Conservation (phyloP, 768 basidiomycete genomes). For the Hericium rajendrae region DNA sequence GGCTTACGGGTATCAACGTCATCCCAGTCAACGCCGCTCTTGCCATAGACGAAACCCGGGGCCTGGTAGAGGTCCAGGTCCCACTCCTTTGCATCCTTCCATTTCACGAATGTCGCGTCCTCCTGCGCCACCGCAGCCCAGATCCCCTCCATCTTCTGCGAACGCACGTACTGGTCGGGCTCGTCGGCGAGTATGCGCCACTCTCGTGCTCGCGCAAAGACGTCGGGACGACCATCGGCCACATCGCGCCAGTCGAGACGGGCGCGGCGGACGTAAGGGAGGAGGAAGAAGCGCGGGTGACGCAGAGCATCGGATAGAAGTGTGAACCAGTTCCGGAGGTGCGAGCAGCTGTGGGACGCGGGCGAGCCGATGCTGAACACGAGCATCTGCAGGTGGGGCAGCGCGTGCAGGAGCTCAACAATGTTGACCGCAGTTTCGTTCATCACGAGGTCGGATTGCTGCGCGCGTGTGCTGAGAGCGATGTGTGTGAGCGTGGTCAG, state of each 20-base stretch:
- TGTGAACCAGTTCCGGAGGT: background rate
- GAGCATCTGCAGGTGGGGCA: slow-evolving; percentile 9
- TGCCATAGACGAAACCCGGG: slow-evolving; percentile 12
- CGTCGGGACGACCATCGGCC: background rate
- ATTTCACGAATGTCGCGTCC: slow-evolving; percentile 5
- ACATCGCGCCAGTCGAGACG: slow-evolving; percentile 10
- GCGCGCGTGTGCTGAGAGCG: slow-evolving; percentile 10
- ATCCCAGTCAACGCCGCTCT: slow-evolving; percentile 2
- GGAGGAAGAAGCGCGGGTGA: slow-evolving; percentile 9
- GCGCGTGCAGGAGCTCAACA: slow-evolving; percentile 1
- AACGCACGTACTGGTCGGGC: background rate
- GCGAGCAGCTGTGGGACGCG: background rate
- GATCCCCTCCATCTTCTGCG: background rate
- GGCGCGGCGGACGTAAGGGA: slow-evolving; percentile 10
- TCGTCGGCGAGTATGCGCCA: slow-evolving; percentile 7
- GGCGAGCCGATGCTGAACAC: slow-evolving; percentile 8
- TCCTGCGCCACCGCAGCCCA: slow-evolving; percentile 1
- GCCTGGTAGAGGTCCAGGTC: slow-evolving; percentile 12
- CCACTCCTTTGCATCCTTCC: slow-evolving; percentile 13
- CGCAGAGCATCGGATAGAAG: background rate
- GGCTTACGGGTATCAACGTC: slow-evolving; percentile 12
- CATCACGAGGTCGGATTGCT: slow-evolving; percentile 1
- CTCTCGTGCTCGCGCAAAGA: slow-evolving; percentile 7
- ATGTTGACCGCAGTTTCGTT: background rate
- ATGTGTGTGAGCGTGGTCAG: slow-evolving; percentile 10